Evolutionary conservation across 805 yeast species (phyloP).

Genomic region (Myxozyma melibiosi): DNA sequence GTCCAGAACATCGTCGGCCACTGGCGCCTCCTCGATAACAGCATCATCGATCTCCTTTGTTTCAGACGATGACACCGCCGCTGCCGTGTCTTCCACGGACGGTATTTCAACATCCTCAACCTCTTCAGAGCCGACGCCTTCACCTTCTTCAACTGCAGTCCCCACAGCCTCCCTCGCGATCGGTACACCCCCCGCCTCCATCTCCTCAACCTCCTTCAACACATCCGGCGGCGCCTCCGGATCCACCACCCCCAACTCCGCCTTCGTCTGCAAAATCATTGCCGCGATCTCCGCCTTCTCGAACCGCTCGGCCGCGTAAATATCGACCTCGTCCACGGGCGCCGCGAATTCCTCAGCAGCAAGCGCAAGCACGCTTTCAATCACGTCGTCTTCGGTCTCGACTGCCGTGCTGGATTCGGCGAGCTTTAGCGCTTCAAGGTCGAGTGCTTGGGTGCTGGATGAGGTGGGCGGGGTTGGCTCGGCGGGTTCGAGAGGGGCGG

Average conservation of each 20-base stretch:
- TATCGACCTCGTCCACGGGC: background rate
- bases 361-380: background rate
- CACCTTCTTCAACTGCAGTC: background rate
- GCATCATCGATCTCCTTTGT: background rate
- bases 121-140: background rate
- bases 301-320: background rate
- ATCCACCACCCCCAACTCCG: no score
- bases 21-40: background rate
- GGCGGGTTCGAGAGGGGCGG: no score
- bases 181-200: no score
- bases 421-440: background rate
- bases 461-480: background rate
- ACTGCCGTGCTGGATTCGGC: background rate
- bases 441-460: no score
- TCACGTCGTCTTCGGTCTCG: background rate
- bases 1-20: background rate
- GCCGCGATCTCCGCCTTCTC: background rate
- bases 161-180: no score
- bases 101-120: background rate
- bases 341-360: conserved; percentile 1
- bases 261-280: background rate
- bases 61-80: background rate
- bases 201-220: no score
- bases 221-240: no score
- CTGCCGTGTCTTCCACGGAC: background rate